Conservation (phyloP, 2,329 filamentous ascomycete genomes). For the Ophiostoma fasciatum region DNA sequence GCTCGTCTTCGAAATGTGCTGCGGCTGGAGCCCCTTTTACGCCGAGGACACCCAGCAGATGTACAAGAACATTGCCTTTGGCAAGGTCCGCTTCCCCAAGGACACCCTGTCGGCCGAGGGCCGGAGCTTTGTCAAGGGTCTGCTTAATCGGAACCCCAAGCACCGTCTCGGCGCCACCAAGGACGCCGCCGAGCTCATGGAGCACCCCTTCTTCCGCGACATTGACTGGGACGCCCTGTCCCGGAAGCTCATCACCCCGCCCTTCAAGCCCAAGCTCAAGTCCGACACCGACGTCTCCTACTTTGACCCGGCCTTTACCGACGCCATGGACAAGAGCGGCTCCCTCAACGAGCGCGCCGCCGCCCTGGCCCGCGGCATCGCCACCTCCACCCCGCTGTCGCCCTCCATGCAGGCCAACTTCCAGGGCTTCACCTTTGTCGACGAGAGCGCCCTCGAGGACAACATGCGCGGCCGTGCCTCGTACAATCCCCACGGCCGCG, state of each 20-base stretch:
- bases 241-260: slow-evolving; percentile 86
- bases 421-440: slow-evolving; percentile 97
- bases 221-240: slow-evolving; percentile 81
- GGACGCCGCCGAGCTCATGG: slow-evolving; percentile 88
- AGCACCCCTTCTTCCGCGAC: slow-evolving; percentile 86
- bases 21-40: slow-evolving; percentile 97
- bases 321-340: slow-evolving; percentile 71
- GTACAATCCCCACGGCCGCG: too few species aligned
- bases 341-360: slow-evolving; percentile 87
- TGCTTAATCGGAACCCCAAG: slow-evolving; percentile 92
- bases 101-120: slow-evolving; percentile 91
- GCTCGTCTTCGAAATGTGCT: slow-evolving; percentile 98
- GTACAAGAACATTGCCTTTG: slow-evolving; percentile 99
- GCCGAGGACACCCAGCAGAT: slow-evolving; percentile 98
- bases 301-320: slow-evolving; percentile 97
- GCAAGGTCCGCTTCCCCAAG: slow-evolving; percentile 90
- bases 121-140: slow-evolving; percentile 92
- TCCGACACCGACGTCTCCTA: slow-evolving; percentile 94
- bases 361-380: slow-evolving; percentile 69
- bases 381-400: slow-evolving; percentile 80
- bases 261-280: slow-evolving; percentile 95
- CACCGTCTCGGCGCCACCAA: slow-evolving; percentile 82
- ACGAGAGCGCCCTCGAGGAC: slow-evolving; percentile 86
- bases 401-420: slow-evolving; percentile 97
- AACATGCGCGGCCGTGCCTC: slow-evolving; percentile 47